These are phyloP conservation scores for Pseudogymnoascus sp. DNA, from an alignment of 2,329 filamentous ascomycete genomes.

Conservation along the genomic window DNA sequence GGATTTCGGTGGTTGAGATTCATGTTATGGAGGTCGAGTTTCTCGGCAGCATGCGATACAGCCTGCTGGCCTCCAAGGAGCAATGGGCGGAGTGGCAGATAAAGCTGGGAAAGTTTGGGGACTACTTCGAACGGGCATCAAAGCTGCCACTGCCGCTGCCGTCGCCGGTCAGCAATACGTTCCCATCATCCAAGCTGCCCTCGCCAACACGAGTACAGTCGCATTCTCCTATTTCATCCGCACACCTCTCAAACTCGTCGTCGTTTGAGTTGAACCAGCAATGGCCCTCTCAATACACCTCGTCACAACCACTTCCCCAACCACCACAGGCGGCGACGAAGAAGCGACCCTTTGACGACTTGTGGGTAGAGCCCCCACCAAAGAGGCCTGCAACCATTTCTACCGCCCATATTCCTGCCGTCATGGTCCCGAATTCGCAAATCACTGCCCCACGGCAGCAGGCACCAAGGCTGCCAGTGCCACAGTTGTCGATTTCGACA, in stretches of 20 bases:
- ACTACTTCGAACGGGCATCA: conserved; percentile 43
- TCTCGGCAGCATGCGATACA: conserved; percentile 95
- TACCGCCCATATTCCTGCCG: conserved; percentile 8
- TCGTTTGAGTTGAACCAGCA: conserved; percentile 25
- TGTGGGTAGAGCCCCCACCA: conserved; percentile 45
- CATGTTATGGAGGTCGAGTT: conserved; percentile 99
- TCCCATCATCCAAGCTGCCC: conserved; percentile 43
- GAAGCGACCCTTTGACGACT: conserved; percentile 53
- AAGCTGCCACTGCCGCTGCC: conserved; percentile 21
- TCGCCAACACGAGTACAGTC: conserved; percentile 40
- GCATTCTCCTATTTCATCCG: conserved; percentile 30
- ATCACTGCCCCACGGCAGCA: conserved; percentile 23
- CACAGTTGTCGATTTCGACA: conserved; percentile 52
- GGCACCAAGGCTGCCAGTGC: conserved; percentile 56
- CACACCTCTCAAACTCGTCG: conserved; percentile 31
- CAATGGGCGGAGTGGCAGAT: conserved; percentile 85
- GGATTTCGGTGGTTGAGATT: conserved; percentile 87
- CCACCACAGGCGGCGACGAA: conserved; percentile 30
- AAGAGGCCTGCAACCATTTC: conserved; percentile 36
- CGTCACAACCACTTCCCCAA: conserved; percentile 27
- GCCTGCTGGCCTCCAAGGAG: conserved; percentile 73
- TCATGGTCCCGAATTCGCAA: conserved; percentile 13
- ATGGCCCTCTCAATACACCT: conserved; percentile 31
- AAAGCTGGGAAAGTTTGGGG: conserved; percentile 73
- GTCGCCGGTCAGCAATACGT: conserved; percentile 34